Percentiles rank a stretch among this genome's conserved stretches.
These are phyloP conservation scores for Paecilomyces fulvus DNA, from an alignment of 2,329 filamentous ascomycete genomes.

Conservation along the genomic window DNA sequence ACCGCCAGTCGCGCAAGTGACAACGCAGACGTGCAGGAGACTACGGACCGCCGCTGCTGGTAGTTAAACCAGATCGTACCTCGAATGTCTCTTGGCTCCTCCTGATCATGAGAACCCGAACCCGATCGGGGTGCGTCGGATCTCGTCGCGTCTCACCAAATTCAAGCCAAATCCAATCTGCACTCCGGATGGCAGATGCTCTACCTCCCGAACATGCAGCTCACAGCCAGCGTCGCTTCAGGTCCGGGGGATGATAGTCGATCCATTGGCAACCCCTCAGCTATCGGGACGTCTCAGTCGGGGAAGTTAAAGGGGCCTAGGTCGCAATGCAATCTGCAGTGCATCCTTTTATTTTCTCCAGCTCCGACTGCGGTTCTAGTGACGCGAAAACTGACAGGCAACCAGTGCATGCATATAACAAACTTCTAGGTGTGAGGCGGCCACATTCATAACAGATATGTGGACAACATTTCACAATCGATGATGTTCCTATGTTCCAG, in stretches of 20 bases:
- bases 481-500: not conserved
- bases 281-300: not conserved
- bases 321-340: not conserved
- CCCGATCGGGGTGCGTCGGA: not conserved
- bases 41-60: not conserved
- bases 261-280: not conserved
- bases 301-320: not conserved
- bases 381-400: not conserved
- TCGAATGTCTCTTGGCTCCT: not conserved
- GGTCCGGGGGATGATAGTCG: not conserved
- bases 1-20: not conserved
- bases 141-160: not conserved
- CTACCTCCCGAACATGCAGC: not conserved
- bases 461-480: not conserved
- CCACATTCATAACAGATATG: not conserved
- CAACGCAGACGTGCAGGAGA: not conserved
- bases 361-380: not conserved
- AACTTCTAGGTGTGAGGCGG: not conserved
- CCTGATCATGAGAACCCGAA: not conserved
- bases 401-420: not conserved
- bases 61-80: not conserved
- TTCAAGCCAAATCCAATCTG: not conserved
- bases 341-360: not conserved
- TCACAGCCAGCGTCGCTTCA: not conserved
- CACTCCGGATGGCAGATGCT: not conserved